phyloP scores from a whole-genome alignment of 2,329 filamentous ascomycete species.

The Elsinoe perseae region DNA sequence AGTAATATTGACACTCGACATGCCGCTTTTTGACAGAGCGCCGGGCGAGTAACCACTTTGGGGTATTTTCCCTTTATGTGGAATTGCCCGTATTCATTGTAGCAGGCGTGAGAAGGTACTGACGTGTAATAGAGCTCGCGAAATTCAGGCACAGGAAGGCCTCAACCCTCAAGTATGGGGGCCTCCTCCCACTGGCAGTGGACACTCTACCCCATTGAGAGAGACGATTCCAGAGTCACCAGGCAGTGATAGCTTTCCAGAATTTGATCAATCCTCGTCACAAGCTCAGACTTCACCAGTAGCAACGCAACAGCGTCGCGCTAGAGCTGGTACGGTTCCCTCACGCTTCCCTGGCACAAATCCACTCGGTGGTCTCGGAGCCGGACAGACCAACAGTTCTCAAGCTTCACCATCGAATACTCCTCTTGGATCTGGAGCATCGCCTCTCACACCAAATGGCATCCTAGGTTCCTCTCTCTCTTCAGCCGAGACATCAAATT shows the following conservation, averaged over 20 bases:
- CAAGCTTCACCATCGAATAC: slow-evolving; percentile 29
- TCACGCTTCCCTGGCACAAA: slow-evolving; percentile 81
- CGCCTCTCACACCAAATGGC: slow-evolving; percentile 9
- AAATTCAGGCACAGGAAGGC: slow-evolving; percentile 95
- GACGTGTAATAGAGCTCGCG: slow-evolving; percentile 60
- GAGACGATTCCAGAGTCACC: slow-evolving; percentile 97
- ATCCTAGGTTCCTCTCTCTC: slow-evolving; percentile 16
- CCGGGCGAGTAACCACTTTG: too few relatives aligned
- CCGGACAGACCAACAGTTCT: slow-evolving; percentile 23
- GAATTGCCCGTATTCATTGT: too few relatives aligned
- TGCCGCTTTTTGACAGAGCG: neutral
- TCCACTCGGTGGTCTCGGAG: slow-evolving; percentile 47
- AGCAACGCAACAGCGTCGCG: slow-evolving; percentile 62
- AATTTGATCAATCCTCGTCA: slow-evolving; percentile 67
- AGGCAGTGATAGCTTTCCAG: slow-evolving; percentile 83
- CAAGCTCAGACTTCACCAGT: slow-evolving; percentile 34
- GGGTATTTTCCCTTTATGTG: too few relatives aligned
- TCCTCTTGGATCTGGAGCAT: slow-evolving; percentile 3
- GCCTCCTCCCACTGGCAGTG: slow-evolving; percentile 88
- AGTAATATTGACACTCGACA: slow-evolving; percentile 29
- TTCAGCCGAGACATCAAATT: slow-evolving; percentile 21
- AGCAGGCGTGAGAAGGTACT: neutral
- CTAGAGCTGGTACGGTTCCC: slow-evolving; percentile 89
- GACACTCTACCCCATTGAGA: slow-evolving; percentile 88
- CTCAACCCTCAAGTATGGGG: slow-evolving; percentile 72